These are phyloP conservation scores for Begonia loranthoides DNA, from an alignment of 306 rosid genomes.

Conservation along the genomic window DNA sequence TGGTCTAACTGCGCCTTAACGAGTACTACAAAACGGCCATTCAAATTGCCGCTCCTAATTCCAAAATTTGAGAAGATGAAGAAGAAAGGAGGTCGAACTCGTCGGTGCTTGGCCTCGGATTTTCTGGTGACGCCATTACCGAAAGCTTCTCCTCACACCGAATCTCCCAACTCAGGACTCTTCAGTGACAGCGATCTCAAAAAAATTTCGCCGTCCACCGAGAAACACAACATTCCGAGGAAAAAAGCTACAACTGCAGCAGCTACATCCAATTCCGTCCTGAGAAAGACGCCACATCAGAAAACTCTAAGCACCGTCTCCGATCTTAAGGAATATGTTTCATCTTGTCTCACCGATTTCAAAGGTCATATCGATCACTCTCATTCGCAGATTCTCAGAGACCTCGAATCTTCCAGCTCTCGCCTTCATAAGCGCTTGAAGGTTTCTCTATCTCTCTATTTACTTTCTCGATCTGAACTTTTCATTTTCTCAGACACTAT, in stretches of 20 bases:
- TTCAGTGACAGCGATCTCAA: constrained; percentile 28
- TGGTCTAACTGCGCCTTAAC: no score
- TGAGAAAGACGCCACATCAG: constrained; percentile 26
- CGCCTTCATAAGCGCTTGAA: constrained; percentile 76
- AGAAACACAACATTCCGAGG: constrained; percentile 8
- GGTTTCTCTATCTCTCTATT: constrained; percentile 28
- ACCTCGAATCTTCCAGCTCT: constrained; percentile 56
- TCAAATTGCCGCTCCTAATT: no score
- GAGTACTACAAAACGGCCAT: no score
- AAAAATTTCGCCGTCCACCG: constrained; percentile 25
- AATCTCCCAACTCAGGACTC: constrained; percentile 37
- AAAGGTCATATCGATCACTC: constrained; percentile 64
- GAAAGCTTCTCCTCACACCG: constrained; percentile 27
- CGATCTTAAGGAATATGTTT: constrained; percentile 52
- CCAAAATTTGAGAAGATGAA: constrained; percentile 21
- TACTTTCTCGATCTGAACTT: not conserved
- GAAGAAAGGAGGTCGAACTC: constrained; percentile 29
- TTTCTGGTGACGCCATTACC: constrained; percentile 52
- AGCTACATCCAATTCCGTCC: constrained; percentile 7
- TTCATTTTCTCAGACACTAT: not conserved
- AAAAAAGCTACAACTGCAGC: constrained; percentile 17
- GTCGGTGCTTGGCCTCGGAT: constrained; percentile 28
- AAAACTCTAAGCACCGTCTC: constrained; percentile 38
- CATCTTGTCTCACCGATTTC: constrained; percentile 53
- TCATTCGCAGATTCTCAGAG: constrained; percentile 71